Evolutionary conservation across 345 rosid species (phyloP), one percentile per base, ranked within the genome.

Genomic region (Eucalyptus erythrocorys): DNA sequence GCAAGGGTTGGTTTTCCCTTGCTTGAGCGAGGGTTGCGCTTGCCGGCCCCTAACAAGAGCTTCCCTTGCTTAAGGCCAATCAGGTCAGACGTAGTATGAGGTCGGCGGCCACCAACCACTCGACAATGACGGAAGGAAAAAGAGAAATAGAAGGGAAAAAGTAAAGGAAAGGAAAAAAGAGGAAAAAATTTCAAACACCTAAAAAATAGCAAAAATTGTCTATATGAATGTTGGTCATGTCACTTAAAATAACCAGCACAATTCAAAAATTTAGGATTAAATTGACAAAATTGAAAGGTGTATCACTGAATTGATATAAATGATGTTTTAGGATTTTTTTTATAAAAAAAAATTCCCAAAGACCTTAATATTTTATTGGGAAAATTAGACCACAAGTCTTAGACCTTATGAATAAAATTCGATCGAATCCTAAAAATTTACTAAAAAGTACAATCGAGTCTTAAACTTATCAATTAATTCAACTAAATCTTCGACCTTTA

Each of bases 221-320:
- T 55, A 24, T 9, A 55, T 24, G 13, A 24, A 10, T 0, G 1
- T 55, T 21, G 30, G 13, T 55, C 6, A 4, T 55, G 61, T 22
- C 30, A 55, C 6, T 1, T 8, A 55, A 24, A 24, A 55, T 55
- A 10, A 1, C 3, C 1, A 2, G 1, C 2, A 27, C 16, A 59
- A 59, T 59, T 59, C 14, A 13, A 59, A 27, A 8, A 27, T 27
- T 59, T 59, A 27, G 1, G 34, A 59, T 6, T 59, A 59, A 59
- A 59, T 59, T 59, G 16, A 13, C 7, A 0, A 59, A 27, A 59
- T 59, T 27, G n/a, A 59, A 59, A 59, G 1, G 8, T 27, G 0
- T 12, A 27, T 27, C 3, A 59, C 15, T 59, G 0, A 59, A 27
- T 59, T 59, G 34, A 34, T 13, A 59, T 4, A 59, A 59, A 6